These are phyloP conservation scores for Urostyla sp. DNA, from an alignment of 73 alveolate species.

Conservation along the genomic window DNA sequence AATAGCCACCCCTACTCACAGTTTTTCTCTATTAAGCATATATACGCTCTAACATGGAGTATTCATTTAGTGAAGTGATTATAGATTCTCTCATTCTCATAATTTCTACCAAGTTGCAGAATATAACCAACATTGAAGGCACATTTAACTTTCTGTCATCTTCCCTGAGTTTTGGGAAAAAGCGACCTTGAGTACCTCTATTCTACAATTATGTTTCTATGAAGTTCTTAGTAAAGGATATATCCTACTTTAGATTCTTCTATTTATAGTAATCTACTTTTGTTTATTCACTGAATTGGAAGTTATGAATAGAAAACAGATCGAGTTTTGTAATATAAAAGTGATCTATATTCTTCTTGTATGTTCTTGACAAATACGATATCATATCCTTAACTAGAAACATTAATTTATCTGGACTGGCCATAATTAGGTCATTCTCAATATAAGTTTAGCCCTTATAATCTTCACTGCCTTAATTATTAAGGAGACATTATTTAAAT, in stretches of 20 bases:
- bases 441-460: constrained; percentile 61
- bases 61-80: constrained; percentile 51
- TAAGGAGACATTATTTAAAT: constrained; percentile 44
- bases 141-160: constrained; percentile 55
- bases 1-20: constrained; percentile 18
- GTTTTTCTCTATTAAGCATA: constrained; percentile 23
- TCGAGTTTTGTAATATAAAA: constrained; percentile 65
- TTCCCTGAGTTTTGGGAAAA: constrained; percentile 65
- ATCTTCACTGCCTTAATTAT: constrained; percentile 31
- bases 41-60: constrained; percentile 9
- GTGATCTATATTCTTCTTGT: constrained; percentile 55
- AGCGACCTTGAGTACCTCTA: constrained; percentile 42
- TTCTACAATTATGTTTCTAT: constrained; percentile 28
- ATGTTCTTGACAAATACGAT: constrained; percentile 27
- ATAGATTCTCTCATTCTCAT: constrained; percentile 61
- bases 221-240: constrained; percentile 41
- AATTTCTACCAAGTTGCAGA: constrained; percentile 65
- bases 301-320: constrained; percentile 51
- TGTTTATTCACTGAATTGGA: constrained; percentile 31
- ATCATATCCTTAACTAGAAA: constrained; percentile 64
- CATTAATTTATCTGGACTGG: constrained; percentile 60
- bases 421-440: constrained; percentile 61
- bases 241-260: constrained; percentile 25
- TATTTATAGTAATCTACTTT: constrained; percentile 39
- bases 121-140: constrained; percentile 57